phyloP scores from a whole-genome alignment of 768 basidiomycete species.

The Tulasnella sp. region DNA sequence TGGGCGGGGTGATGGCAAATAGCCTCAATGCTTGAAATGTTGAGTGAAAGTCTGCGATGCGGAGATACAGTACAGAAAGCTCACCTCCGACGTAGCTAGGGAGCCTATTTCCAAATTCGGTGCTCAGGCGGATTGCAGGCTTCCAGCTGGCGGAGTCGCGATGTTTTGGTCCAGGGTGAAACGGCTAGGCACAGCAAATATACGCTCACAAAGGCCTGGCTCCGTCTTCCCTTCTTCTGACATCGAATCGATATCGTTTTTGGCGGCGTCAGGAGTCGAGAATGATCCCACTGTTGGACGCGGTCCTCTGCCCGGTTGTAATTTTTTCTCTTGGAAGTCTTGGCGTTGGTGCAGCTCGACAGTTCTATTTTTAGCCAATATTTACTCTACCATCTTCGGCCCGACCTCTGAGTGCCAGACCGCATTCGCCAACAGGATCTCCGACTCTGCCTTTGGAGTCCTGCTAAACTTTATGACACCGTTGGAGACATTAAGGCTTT shows the following conservation, averaged over 20 bases:
- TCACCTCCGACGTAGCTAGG: no score
- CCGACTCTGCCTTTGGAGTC: constrained; percentile 26
- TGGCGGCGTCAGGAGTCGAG: constrained; percentile 24
- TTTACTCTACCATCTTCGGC: constrained; percentile 52
- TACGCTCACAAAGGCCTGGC: no score
- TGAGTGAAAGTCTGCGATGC: no score
- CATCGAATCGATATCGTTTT: constrained; percentile 10
- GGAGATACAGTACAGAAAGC: no score
- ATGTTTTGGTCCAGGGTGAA: no score
- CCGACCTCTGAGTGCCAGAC: constrained; percentile 62
- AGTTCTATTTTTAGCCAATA: constrained; percentile 32
- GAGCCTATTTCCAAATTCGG: no score
- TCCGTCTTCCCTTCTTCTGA: constrained; percentile 16
- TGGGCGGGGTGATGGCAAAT: no score
- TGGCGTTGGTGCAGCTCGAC: no score
- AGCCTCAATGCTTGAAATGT: no score
- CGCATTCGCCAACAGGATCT: constrained; percentile 47
- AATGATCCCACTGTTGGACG: constrained; percentile 31
- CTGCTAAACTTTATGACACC: constrained; percentile 28
- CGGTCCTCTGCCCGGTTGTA: constrained; percentile 46
- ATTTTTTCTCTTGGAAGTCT: neutral
- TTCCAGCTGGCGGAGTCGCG: no score
- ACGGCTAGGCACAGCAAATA: no score
- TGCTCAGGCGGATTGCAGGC: no score
- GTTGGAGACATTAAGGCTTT: constrained; percentile 25